These are phyloP conservation scores for Dryas integrifolia DNA, from an alignment of 331 rosid genomes.

Conservation along the genomic window DNA sequence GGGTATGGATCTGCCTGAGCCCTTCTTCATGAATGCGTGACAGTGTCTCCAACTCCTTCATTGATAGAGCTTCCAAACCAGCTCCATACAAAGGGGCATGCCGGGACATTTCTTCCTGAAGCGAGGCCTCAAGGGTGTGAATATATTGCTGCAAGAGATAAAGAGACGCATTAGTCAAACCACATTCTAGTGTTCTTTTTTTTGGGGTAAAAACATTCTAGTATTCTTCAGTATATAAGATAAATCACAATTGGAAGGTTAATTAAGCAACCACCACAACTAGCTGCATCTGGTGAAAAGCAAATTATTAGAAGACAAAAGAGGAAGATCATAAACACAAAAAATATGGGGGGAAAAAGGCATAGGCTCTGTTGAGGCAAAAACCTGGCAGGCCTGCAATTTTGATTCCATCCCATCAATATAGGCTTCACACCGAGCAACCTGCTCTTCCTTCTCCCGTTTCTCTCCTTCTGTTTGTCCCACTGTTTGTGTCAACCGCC, in stretches of 20 bases:
- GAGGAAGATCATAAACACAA: neutral
- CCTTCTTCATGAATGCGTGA: slow-evolving; percentile 95
- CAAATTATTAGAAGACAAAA: neutral
- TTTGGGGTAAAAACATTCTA: neutral
- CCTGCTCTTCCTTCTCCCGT: slow-evolving; percentile 93
- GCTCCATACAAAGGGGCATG: slow-evolving; percentile 97
- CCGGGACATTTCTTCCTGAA: slow-evolving; percentile 94
- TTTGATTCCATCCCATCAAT: slow-evolving; percentile 98
- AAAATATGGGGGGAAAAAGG: slow-evolving; percentile 8
- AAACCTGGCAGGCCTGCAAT: slow-evolving; percentile 97
- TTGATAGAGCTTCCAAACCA: slow-evolving; percentile 89
- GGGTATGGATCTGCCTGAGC: slow-evolving; percentile 86
- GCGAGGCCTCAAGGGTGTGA: slow-evolving; percentile 84
- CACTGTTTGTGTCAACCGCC: slow-evolving; percentile 84
- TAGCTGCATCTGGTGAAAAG: slow-evolving; percentile 10
- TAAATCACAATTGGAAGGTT: slow-evolving; percentile 1
- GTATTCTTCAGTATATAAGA: neutral
- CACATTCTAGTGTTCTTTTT: neutral
- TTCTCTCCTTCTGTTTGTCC: slow-evolving; percentile 97
- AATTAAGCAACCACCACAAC: slow-evolving; percentile 15
- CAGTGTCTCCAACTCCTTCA: slow-evolving; percentile 89
- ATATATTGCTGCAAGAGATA: slow-evolving; percentile 81
- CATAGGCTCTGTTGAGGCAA: slow-evolving; percentile 18
- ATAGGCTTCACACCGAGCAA: slow-evolving; percentile 91
- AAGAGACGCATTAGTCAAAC: slow-evolving; percentile 26